Base-by-base conservation (phyloP, 169 alveolate species). In the Cryptosporidium viatorum region DNA sequence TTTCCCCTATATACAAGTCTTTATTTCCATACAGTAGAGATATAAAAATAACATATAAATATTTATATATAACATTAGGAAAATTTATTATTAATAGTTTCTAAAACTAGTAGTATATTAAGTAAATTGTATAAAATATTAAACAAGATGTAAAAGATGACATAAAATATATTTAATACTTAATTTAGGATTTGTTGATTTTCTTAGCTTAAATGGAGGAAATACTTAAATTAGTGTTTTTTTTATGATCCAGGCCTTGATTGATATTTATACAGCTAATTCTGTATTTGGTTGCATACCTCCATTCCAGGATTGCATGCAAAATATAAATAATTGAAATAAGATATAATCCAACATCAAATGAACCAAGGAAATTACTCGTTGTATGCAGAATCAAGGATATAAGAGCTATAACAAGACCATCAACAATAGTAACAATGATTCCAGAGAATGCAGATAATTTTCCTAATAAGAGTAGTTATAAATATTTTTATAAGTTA, bases 391-490 rank as follows among this genome's bases (percentile, higher is more conserved):
- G 35, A 21, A 74, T 74, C 71, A 52, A 37, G 7, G 86, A 74
- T 7, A 74, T 37, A 18, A 31, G 5, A 26, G 86, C 14, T 37
- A 55, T 23, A 1, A 58, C n/a, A 35, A 52, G 18, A 18, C 86
- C 86, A 26, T 74, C 86, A 31, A 74, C 48, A 33, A 74, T 6
- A 6, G 86, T 74, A 8, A 74, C 68, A 35, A 74, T 55, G 21
- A 59, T 59, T 59, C 86, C 86, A 10, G 86, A 52, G n/a, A 52
- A 74, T 52, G 86, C 70, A 7, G 59, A 74, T 23, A 74, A 52
- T 74, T 74, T 33, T 26, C 70, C 86, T 74, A 21, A n/a, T 31
- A 39, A 23, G 10, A 33, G 29, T 0, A 16, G 31, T 74, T 74
- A 48, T 1, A 48, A 48, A 48, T 43, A 16, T 48, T 48, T 48